phyloP scores from a whole-genome alignment of 768 basidiomycete species.

The Heimioporus sp. region DNA sequence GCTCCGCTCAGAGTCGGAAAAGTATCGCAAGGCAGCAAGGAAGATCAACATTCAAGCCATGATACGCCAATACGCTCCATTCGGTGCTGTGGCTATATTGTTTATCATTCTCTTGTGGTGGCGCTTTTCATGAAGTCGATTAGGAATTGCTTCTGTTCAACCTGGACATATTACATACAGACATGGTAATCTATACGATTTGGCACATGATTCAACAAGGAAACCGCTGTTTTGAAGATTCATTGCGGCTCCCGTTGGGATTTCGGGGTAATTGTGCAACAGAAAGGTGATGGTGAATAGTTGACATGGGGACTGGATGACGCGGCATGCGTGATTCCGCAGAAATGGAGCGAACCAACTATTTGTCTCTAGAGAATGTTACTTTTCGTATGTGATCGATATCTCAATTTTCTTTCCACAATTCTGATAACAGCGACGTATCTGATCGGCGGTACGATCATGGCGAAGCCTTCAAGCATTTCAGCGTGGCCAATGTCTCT shows the following conservation, averaged over 20 bases:
- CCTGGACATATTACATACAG: slow-evolving; percentile 22
- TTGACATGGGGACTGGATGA: background rate
- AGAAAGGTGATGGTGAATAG: background rate
- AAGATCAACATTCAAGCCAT: slow-evolving; percentile 94
- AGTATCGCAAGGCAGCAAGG: slow-evolving; percentile 92
- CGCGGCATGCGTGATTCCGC: too few species aligned
- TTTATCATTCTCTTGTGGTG: slow-evolving; percentile 76
- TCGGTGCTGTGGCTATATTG: slow-evolving; percentile 79
- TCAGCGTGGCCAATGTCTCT: too few species aligned
- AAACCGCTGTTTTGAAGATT: too few species aligned
- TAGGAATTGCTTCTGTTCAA: slow-evolving; percentile 10
- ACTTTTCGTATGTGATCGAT: too few species aligned
- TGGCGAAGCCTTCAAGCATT: background rate
- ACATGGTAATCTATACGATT: slow-evolving; percentile 27
- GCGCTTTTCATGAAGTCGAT: slow-evolving; percentile 58
- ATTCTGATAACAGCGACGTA: background rate
- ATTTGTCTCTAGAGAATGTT: too few species aligned
- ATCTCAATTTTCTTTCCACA: too few species aligned
- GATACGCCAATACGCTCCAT: slow-evolving; percentile 92
- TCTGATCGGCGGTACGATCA: background rate
- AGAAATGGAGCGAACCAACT: too few species aligned
- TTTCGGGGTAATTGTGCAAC: background rate
- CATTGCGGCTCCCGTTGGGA: background rate
- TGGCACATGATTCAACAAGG: background rate
- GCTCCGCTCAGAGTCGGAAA: slow-evolving; percentile 93